Conservation (phyloP, 331 rosid genomes). For the Erythrophleum ivorense region DNA sequence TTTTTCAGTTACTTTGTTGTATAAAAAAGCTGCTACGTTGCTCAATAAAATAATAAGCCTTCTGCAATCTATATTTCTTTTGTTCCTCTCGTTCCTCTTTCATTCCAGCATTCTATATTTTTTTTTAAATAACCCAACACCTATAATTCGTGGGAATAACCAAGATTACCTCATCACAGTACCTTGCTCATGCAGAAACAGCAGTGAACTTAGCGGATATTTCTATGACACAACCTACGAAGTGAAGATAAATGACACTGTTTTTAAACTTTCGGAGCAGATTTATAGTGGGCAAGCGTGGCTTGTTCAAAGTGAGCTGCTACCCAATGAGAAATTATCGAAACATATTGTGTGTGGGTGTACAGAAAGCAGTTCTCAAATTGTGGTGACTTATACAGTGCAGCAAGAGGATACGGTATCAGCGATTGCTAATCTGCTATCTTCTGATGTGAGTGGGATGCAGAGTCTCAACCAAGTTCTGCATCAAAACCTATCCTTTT, state of each 20-base stretch:
- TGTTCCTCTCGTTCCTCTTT: too few species aligned
- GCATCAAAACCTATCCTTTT: slow-evolving; percentile 12
- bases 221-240: slow-evolving; percentile 47
- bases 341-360: slow-evolving; percentile 58
- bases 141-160: slow-evolving; percentile 4
- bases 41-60: too few species aligned
- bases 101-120: too few species aligned
- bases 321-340: background rate
- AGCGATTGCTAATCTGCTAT: slow-evolving; percentile 40
- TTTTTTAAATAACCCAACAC: too few species aligned
- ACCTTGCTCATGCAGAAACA: slow-evolving; percentile 54
- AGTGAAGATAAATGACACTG: slow-evolving; percentile 33
- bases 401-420: slow-evolving; percentile 48
- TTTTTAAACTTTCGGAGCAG: slow-evolving; percentile 33
- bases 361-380: slow-evolving; percentile 40
- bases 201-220: slow-evolving; percentile 34
- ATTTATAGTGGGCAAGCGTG: slow-evolving; percentile 56
- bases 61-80: too few species aligned
- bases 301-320: background rate
- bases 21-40: too few species aligned
- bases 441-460: slow-evolving; percentile 32
- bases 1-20: too few species aligned
- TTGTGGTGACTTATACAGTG: slow-evolving; percentile 57
- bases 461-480: slow-evolving; percentile 40
- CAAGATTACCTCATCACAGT: slow-evolving; percentile 49